These are phyloP conservation scores for Amniculicola lignicola DNA, from an alignment of 495 filamentous ascomycete genomes.

Conservation along the genomic window DNA sequence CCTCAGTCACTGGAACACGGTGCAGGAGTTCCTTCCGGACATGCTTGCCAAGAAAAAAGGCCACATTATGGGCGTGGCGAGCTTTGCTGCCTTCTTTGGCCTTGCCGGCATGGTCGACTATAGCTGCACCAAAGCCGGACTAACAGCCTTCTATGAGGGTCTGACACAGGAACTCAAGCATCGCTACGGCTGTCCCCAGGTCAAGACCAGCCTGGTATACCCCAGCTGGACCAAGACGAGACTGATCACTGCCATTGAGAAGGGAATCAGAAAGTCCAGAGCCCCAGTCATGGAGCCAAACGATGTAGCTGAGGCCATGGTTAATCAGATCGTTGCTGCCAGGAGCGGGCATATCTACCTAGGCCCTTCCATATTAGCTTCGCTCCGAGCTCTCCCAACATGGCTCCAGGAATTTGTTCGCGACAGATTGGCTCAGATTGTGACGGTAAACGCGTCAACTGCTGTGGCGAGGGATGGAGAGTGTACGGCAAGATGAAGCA, in stretches of 20 bases:
- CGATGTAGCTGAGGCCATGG: constrained; percentile 27
- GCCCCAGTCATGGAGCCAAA: constrained; percentile 28
- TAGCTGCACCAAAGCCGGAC: constrained; percentile 55
- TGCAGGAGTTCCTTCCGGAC: constrained; percentile 59
- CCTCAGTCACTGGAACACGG: constrained; percentile 56
- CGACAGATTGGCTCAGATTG: constrained; percentile 18
- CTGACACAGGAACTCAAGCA: constrained; percentile 39
- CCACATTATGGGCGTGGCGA: constrained; percentile 57
- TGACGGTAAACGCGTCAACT: constrained; percentile 25
- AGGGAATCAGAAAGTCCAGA: constrained; percentile 13
- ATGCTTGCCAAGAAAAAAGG: constrained; percentile 61
- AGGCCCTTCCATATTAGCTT: constrained; percentile 29
- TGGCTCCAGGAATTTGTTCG: constrained; percentile 36
- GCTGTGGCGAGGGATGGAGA: constrained; percentile 21
- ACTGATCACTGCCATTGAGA: constrained; percentile 23
- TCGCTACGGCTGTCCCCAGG: constrained; percentile 36
- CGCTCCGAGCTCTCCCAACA: constrained; percentile 30
- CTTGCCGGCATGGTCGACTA: constrained; percentile 54
- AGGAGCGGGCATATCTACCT: constrained; percentile 29
- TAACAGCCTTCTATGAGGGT: constrained; percentile 54
- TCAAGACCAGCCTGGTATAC: constrained; percentile 41
- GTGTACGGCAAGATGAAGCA: background rate
- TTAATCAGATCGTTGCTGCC: constrained; percentile 25
- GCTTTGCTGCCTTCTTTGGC: constrained; percentile 53
- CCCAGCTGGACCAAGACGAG: constrained; percentile 39